A percentile compares a stretch with the other conserved stretches of the same genome.
phyloP scores from a whole-genome alignment of 23 red algal species.

The Cyanidiococcus yangmingshanensis region DNA sequence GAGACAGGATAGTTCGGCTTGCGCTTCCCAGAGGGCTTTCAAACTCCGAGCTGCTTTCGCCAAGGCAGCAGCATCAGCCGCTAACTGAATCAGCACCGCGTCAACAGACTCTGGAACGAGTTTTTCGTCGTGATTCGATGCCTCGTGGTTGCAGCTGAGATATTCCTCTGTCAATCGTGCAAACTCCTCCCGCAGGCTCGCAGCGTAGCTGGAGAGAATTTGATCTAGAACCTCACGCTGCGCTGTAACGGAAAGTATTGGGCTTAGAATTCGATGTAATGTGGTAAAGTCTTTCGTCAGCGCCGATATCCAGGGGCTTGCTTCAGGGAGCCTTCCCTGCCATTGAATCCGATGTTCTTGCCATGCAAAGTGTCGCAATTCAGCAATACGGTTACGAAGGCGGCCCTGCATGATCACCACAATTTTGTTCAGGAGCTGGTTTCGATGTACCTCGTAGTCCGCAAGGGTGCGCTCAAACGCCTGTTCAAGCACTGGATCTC shows the following conservation, averaged over 20 bases:
- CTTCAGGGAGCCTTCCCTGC: background rate
- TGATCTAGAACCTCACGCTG: background rate
- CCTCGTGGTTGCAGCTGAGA: background rate
- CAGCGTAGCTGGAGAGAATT: background rate
- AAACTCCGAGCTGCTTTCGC: background rate
- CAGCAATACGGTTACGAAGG: background rate
- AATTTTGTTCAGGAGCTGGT: slow-evolving; percentile 5
- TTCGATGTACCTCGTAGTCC: background rate
- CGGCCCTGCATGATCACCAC: slow-evolving; percentile 1
- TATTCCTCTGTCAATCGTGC: background rate
- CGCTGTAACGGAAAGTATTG: background rate
- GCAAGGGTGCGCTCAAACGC: background rate
- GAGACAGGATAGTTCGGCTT: background rate
- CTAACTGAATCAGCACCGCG: background rate
- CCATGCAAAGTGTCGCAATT: background rate
- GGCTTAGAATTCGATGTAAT: background rate
- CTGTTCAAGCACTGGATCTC: background rate
- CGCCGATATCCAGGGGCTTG: background rate
- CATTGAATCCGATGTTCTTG: background rate
- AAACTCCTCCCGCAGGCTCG: slow-evolving; percentile 6
- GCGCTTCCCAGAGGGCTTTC: background rate
- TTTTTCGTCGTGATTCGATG: background rate
- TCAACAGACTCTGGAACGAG: background rate
- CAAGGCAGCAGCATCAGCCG: background rate
- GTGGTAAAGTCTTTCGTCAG: background rate